phyloP scores from a whole-genome alignment of 1,284 basidiomycete species.

The Puccinia polysora region DNA sequence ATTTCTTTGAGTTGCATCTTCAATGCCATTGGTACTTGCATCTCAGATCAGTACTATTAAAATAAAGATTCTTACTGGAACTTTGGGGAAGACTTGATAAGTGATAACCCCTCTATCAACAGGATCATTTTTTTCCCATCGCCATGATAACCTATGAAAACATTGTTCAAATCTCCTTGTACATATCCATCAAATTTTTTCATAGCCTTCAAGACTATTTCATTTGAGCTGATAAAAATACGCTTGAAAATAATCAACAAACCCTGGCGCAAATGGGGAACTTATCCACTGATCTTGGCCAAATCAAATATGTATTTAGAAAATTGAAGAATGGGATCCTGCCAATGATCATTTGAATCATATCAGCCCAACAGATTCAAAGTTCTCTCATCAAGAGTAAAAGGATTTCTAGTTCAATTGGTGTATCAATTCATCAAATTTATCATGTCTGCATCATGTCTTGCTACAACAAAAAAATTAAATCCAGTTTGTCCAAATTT shows the following conservation, averaged over 20 bases:
- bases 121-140: conserved; percentile 83
- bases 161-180: conserved; percentile 92
- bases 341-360: too few relatives aligned
- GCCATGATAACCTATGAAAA: conserved; percentile 86
- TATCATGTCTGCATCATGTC: too few relatives aligned
- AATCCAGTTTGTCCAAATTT: too few relatives aligned
- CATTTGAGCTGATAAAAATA: conserved; percentile 89
- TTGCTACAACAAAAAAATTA: too few relatives aligned
- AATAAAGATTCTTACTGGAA: conserved; percentile 74
- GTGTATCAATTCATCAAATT: too few relatives aligned
- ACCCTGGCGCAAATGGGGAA: conserved; percentile 86
- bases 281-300: conserved; percentile 89
- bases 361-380: too few relatives aligned
- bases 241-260: conserved; percentile 57
- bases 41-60: conserved; percentile 70
- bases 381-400: too few relatives aligned
- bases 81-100: conserved; percentile 62
- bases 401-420: too few relatives aligned
- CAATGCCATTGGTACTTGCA: conserved; percentile 78
- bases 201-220: conserved; percentile 78
- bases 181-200: conserved; percentile 91
- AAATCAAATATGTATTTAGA: conserved; percentile 93
- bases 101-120: conserved; percentile 85
- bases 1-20: conserved; percentile 75
- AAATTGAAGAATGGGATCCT: too few relatives aligned